Evolutionary conservation across 2,329 filamentous ascomycete genomes (phyloP).

Genomic region (Stagonosporopsis chrysanthemi): DNA sequence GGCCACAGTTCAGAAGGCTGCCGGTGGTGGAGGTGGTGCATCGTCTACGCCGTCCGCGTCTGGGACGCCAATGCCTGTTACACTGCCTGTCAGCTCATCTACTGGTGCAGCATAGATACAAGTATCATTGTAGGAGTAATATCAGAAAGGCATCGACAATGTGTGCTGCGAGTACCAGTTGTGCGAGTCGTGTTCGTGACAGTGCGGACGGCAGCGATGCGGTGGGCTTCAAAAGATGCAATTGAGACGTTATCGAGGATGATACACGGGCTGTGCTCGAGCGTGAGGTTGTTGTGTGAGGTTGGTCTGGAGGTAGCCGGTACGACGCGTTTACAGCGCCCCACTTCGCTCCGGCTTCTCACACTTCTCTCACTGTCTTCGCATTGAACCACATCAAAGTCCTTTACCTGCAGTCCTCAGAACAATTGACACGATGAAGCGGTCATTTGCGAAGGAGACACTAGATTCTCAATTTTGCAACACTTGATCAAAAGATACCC

Average conservation of each 20-base stretch:
- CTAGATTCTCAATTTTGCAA: no score
- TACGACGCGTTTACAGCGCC: background rate
- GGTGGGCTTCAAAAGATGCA: no score
- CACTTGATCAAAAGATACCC: slow-evolving; percentile 51
- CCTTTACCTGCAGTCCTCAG: no score
- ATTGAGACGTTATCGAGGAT: no score
- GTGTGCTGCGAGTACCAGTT: background rate
- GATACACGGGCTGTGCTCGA: no score
- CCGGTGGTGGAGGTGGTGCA: slow-evolving; percentile 29
- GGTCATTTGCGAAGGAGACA: no score
- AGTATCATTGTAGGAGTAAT: background rate
- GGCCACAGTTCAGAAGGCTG: slow-evolving; percentile 52
- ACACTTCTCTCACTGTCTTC: no score
- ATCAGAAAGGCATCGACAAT: background rate
- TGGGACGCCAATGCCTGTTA: slow-evolving; percentile 40
- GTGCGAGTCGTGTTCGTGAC: background rate
- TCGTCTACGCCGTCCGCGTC: slow-evolving; percentile 30
- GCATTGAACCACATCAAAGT: no score
- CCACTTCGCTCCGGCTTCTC: background rate
- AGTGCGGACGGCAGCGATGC: no score
- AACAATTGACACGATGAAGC: no score
- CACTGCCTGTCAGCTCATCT: slow-evolving; percentile 38
- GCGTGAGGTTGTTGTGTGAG: background rate
- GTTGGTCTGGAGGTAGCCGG: background rate
- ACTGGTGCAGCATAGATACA: slow-evolving; percentile 25